phyloP scores from a whole-genome alignment of 2,329 filamentous ascomycete species.

The Diaporthe citrichinensis region DNA sequence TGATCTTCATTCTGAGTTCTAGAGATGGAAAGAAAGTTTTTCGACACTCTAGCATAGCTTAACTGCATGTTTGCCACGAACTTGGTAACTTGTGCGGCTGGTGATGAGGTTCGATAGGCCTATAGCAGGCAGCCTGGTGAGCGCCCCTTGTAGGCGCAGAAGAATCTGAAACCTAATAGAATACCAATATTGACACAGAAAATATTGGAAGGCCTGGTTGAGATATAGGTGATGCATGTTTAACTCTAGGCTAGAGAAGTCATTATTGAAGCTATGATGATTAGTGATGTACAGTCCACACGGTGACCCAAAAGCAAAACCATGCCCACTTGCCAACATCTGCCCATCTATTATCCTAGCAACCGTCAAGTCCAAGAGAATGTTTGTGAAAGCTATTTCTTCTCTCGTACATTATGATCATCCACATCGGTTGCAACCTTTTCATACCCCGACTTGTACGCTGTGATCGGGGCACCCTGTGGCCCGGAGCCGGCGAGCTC shows the following conservation, averaged over 20 bases:
- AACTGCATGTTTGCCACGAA: fast-evolving
- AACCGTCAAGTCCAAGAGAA: too few relatives aligned
- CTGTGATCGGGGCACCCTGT: neutral
- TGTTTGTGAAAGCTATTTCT: neutral
- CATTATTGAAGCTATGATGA: neutral
- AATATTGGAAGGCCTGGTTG: neutral
- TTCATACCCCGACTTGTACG: slow-evolving; percentile 18
- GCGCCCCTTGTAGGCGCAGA: too few relatives aligned
- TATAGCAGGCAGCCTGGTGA: too few relatives aligned
- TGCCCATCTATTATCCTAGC: neutral
- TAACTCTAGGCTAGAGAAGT: too few relatives aligned
- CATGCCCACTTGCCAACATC: neutral
- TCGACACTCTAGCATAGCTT: neutral
- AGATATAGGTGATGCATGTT: neutral
- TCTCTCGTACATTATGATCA: neutral
- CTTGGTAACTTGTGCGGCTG: too few relatives aligned
- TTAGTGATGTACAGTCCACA: neutral
- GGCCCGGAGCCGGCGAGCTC: slow-evolving; percentile 31
- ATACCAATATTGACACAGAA: neutral
- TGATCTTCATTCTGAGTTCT: neutral
- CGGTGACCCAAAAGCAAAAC: neutral
- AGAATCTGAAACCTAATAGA: too few relatives aligned
- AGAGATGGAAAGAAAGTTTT: neutral
- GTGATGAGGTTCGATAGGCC: neutral
- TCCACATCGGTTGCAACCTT: slow-evolving; percentile 15